Evolutionary conservation across 441 rosid genomes (phyloP), one percentile per base, ranked within the genome.

Genomic region (Mallotus repandus): DNA sequence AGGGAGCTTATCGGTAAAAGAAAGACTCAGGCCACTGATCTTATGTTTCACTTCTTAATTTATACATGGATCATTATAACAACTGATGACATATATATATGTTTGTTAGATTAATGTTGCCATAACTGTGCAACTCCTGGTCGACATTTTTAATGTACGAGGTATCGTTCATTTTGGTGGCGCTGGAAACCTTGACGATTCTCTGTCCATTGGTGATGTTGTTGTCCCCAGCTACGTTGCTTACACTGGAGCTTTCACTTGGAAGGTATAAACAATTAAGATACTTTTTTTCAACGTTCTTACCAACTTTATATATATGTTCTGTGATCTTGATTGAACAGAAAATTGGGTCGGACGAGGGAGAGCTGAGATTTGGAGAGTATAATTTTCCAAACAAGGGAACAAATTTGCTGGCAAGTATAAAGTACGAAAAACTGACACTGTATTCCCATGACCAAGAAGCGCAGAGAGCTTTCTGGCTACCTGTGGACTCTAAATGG

Each of bases 131-230:
- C 82, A 81, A 78, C 49, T 67, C 43, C 78, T 81, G 21, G n/a
- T 81, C 0, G 76, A 78, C 48, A 29, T 45, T 5, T 70, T 81
- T 63, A 61, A 60, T 9, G 25, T 78, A 45, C 55, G 22, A 50
- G 84, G 82, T 18, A 61, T 81, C 22, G 71, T 81, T 68, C 77
- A 76, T 52, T 73, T 69, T 65, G 82, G 82, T 32, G 73, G 5
- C 1, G 82, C 84, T 6, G 84, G 82, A 50, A 78, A 78, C 29
- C 22, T 69, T 10, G 64, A 70, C 14, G 71, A 76, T 50, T 66
- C 72, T 0, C 35, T 81, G 76, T 18, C 63, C 10, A 35, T 72
- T 57, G 82, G 80, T 38, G 78, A 76, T 70, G 82, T 81, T 70
- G 60, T 76, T 45, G 72, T 78, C 19, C 76, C 73, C 49, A 48